A percentile compares a stretch with the other conserved stretches of the same genome.
Evolutionary conservation across 2,329 filamentous ascomycete genomes (phyloP).

Genomic region (Pseudogymnoascus sp.): DNA sequence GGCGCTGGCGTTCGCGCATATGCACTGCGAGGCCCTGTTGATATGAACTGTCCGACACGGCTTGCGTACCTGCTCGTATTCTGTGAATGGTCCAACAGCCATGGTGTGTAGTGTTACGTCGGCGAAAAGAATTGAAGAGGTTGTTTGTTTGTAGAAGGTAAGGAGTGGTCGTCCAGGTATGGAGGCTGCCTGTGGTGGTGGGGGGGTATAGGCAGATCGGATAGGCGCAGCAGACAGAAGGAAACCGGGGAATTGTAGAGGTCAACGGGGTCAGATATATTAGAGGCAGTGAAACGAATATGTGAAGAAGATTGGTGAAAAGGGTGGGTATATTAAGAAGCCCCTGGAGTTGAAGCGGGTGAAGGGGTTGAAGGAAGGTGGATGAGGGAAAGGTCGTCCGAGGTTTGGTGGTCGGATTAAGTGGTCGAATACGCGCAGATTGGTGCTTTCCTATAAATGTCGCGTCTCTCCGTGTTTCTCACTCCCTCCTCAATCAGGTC

Average conservation of each 20-base stretch:
- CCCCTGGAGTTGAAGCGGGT: not conserved
- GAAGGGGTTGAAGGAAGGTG: constrained; percentile 1
- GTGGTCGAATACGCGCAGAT: constrained; percentile 8
- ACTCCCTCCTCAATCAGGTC: not conserved
- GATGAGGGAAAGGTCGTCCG: constrained; percentile 6
- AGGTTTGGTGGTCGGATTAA: constrained; percentile 10
- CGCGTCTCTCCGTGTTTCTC: constrained; percentile 7
- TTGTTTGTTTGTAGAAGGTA: not conserved
- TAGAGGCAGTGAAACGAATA: not conserved
- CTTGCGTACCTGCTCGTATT: constrained; percentile 17
- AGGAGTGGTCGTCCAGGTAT: constrained; percentile 6
- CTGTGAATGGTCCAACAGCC: constrained; percentile 10
- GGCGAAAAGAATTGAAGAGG: not conserved
- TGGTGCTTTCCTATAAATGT: constrained; percentile 7
- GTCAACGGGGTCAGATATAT: not conserved
- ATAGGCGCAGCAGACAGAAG: constrained; percentile 4
- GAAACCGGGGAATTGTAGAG: not conserved
- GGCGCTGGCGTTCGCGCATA: not conserved
- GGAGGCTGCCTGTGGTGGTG: not conserved
- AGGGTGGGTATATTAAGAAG: not conserved
- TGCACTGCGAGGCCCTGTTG: not conserved
- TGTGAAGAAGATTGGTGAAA: constrained; percentile 1
- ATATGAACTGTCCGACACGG: not conserved
- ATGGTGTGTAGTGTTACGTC: constrained; percentile 10
- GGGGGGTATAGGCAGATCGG: not conserved